phyloP scores from a whole-genome alignment of 1,284 basidiomycete genomes.

The Cryptococcus sp. region DNA sequence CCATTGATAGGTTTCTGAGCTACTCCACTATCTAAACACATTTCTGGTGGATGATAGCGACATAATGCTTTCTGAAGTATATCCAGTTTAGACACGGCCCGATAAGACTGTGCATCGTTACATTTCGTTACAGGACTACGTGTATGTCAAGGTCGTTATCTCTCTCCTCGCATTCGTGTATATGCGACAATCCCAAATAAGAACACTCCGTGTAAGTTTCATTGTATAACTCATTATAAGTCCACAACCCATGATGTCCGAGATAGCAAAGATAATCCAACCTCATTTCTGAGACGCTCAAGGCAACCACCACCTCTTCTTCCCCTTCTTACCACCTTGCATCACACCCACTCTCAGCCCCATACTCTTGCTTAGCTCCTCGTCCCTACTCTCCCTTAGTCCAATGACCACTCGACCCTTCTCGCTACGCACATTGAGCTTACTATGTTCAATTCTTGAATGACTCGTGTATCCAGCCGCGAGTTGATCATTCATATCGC shows the following conservation, averaged over 20 bases:
- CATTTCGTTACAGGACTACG: too few relatives aligned
- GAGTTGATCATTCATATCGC: conserved; percentile 34
- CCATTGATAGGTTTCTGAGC: too few relatives aligned
- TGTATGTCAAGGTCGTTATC: neutral
- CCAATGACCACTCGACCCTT: conserved; percentile 39
- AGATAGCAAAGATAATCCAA: too few relatives aligned
- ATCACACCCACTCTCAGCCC: conserved; percentile 32
- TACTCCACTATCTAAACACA: too few relatives aligned
- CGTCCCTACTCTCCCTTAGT: conserved; percentile 31
- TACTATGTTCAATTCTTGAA: conserved; percentile 27
- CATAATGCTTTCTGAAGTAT: too few relatives aligned
- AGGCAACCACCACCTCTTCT: conserved; percentile 31
- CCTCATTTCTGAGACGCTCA: neutral
- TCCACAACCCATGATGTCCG: too few relatives aligned
- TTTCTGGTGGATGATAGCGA: too few relatives aligned
- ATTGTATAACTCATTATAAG: too few relatives aligned
- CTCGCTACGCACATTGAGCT: conserved; percentile 27
- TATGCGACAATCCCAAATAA: neutral
- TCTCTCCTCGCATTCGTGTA: neutral
- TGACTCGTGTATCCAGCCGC: conserved; percentile 23
- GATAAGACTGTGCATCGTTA: neutral
- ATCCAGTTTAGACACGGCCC: too few relatives aligned
- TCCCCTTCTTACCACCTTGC: conserved; percentile 25
- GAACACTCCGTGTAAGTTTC: too few relatives aligned
- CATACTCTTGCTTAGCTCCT: conserved; percentile 21